These are phyloP conservation scores for Hygrocybe coccinea DNA, from an alignment of 768 basidiomycete species.

Conservation along the genomic window DNA sequence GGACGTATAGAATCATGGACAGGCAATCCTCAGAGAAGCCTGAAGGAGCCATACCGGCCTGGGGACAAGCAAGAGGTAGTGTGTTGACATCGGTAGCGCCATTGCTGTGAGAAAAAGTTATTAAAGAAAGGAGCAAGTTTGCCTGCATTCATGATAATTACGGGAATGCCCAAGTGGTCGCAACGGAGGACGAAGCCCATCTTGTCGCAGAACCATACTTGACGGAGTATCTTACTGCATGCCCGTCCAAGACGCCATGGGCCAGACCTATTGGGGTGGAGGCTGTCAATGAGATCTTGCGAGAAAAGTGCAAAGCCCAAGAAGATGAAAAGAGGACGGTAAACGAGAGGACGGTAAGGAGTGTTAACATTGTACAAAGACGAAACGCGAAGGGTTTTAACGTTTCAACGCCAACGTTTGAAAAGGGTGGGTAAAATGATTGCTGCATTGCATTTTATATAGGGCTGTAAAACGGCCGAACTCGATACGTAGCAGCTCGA, in stretches of 20 bases:
- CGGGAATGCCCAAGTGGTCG: conserved; percentile 59
- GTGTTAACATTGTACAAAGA: not conserved
- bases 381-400: not conserved
- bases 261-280: conserved; percentile 55
- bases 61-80: conserved; percentile 71
- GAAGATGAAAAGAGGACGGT: not conserved
- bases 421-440: too few relatives aligned
- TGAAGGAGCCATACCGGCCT: conserved; percentile 47
- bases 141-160: conserved; percentile 35
- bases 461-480: too few relatives aligned
- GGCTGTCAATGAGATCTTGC: conserved; percentile 15
- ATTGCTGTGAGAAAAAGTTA: conserved; percentile 34
- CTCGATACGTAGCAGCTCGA: too few relatives aligned
- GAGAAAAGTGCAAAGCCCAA: not conserved
- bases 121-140: conserved; percentile 4
- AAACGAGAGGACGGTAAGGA: not conserved
- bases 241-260: conserved; percentile 43
- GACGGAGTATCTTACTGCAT: conserved; percentile 57
- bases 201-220: conserved; percentile 61
- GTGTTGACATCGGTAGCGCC: conserved; percentile 45
- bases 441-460: too few relatives aligned
- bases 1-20: conserved; percentile 75
- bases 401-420: too few relatives aligned
- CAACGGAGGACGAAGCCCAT: conserved; percentile 55
- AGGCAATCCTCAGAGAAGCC: conserved; percentile 73